A percentile compares a stretch with the other conserved stretches of the same genome.
These are phyloP conservation scores for Myotisia sp. DNA, from an alignment of 2,329 filamentous ascomycete genomes.

Conservation along the genomic window DNA sequence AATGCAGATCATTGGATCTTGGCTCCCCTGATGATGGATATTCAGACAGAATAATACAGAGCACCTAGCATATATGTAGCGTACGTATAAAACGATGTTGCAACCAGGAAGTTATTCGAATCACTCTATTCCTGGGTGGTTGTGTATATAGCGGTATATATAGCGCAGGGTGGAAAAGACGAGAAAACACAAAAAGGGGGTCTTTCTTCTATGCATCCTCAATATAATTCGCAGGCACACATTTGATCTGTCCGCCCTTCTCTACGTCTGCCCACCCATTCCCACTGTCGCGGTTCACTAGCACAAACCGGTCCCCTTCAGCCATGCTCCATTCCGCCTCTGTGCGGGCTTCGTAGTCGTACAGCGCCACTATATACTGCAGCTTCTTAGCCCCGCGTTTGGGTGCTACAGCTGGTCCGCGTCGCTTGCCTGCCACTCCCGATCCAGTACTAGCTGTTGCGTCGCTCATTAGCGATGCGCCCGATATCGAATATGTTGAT, in stretches of 20 bases:
- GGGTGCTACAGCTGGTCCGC: slow-evolving; percentile 82
- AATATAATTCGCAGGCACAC: slow-evolving; percentile 88
- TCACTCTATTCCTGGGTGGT: too few relatives aligned
- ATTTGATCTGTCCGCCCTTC: slow-evolving; percentile 70
- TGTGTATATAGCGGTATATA: too few relatives aligned
- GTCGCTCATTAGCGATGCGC: slow-evolving; percentile 49
- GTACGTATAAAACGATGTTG: background rate
- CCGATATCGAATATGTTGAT: slow-evolving; percentile 66
- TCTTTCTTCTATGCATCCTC: slow-evolving; percentile 37
- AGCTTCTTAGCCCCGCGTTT: slow-evolving; percentile 84
- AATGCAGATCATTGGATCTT: too few relatives aligned
- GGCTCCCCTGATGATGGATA: too few relatives aligned
- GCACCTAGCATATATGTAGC: background rate
- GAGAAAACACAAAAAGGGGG: too few relatives aligned
- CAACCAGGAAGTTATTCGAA: too few relatives aligned
- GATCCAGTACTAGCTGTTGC: too few relatives aligned
- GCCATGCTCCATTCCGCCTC: slow-evolving; percentile 79
- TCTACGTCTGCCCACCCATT: slow-evolving; percentile 98
- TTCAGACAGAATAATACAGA: too few relatives aligned
- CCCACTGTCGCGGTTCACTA: slow-evolving; percentile 73
- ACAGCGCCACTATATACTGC: slow-evolving; percentile 82
- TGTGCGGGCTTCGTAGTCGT: slow-evolving; percentile 76
- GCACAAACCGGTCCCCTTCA: slow-evolving; percentile 81
- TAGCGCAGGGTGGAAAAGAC: background rate
- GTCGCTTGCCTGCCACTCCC: slow-evolving; percentile 56